Base-by-base conservation (phyloP, 768 basidiomycete species). In the Rossbeevera mucosa region DNA sequence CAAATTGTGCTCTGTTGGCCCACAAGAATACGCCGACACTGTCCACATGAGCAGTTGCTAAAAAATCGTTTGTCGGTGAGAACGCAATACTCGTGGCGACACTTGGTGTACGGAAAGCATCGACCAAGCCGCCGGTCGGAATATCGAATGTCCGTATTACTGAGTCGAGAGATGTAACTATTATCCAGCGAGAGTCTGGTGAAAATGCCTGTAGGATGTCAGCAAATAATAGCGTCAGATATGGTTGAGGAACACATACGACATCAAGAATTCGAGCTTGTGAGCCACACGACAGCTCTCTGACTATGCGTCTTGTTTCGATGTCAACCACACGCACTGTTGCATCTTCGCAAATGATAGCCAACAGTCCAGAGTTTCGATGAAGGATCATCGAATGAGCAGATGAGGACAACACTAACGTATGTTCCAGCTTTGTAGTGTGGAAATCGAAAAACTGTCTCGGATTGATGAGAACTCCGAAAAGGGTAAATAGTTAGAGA, bases 381-480 rank as follows among this genome's bases (percentile, higher is more conserved):
- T 99, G 89, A 18, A 98, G 74, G 3, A 76, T 68, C 58, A 94
- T 77, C 2, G 88, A 86, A 20, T 82, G 81, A 18, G 82, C 78
- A 13, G 82, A 73, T 5, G 91, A 85, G 2, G 89, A 77, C 2
- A 96, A 63, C 9, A 81, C 70, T 44, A 93, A 51, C 0, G 83
- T 83, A 48, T 86, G 71, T 53, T 87, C 80, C 52, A 92, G 72
- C 60, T 82, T 82, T 9, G 90, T 82, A 3, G 86, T 85, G 62
- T 95, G 91, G 70, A 99, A 98, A 66, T 98, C 89, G 61, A 98
- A 99, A 74, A 97, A 97, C 94, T 99, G 59, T 5, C 21, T 18
- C 13, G 25, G 13, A 13, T 28, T 13, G 24, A 53, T 52, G 24
- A 53, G 50, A 43, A 48, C 29, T 12, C 47, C 4, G 8, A 33